Evolutionary conservation across 2,329 filamentous ascomycete species (phyloP).

Genomic region (Pestalotiopsis sp.): DNA sequence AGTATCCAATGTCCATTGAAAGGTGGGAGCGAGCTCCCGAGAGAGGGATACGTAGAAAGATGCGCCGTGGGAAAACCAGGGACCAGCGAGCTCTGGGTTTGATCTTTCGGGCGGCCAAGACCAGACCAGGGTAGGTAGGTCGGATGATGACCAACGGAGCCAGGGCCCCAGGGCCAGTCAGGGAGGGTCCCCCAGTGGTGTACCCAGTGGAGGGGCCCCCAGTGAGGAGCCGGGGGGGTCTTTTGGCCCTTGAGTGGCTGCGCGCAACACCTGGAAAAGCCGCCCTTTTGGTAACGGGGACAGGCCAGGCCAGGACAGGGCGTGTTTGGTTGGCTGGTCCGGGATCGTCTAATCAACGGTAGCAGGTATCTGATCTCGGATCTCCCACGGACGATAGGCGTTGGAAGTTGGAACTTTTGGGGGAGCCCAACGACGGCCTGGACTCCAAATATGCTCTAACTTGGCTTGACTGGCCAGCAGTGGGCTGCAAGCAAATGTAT

Average conservation of each 20-base stretch:
- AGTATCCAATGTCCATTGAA: conserved; percentile 24
- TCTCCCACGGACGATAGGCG: too few species aligned
- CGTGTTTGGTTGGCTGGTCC: background rate
- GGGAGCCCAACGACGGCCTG: background rate
- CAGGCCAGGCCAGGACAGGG: background rate
- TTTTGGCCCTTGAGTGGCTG: background rate
- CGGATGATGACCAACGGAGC: conserved; percentile 27
- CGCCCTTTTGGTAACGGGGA: background rate
- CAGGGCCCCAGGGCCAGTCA: conserved; percentile 23
- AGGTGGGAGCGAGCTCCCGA: conserved; percentile 10
- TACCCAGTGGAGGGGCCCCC: background rate
- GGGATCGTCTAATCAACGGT: background rate
- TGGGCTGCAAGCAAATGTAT: too few species aligned
- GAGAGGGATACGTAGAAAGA: background rate
- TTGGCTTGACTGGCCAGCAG: background rate
- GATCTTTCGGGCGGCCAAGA: too few species aligned
- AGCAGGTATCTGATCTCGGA: background rate
- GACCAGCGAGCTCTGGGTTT: background rate
- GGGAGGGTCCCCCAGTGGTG: background rate
- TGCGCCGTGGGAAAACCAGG: background rate
- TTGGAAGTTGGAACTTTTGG: too few species aligned
- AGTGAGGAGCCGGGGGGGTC: background rate
- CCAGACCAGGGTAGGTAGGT: conserved; percentile 20
- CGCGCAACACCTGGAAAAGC: background rate
- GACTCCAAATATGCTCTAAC: background rate